Conservation (phyloP, 139 green algal species). For the Micractinium conductrix region DNA sequence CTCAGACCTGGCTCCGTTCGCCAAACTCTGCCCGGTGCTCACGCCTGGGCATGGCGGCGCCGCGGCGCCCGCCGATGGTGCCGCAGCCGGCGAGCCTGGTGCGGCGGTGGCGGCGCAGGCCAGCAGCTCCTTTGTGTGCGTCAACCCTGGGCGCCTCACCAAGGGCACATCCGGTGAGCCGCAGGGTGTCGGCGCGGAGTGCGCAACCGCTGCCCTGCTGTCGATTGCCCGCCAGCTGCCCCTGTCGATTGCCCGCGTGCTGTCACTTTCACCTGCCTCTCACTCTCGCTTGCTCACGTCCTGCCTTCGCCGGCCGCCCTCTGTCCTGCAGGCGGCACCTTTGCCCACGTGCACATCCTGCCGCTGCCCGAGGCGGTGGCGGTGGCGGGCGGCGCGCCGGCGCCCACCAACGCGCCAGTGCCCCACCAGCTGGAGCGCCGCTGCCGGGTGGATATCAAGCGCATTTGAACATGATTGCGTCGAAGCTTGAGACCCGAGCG, state of each 20-base stretch:
- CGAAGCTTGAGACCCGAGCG: too few relatives aligned
- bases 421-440: conserved; percentile 43
- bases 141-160: conserved; percentile 85
- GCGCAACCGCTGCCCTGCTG: too few relatives aligned
- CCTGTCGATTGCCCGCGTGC: too few relatives aligned
- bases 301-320: not conserved
- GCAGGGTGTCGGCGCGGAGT: too few relatives aligned
- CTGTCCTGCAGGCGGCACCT: conserved; percentile 69
- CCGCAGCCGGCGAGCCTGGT: not conserved
- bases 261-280: not conserved
- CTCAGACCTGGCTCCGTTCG: conserved; percentile 92
- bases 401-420: conserved; percentile 36
- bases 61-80: not conserved
- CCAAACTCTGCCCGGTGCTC: conserved; percentile 69
- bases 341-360: conserved; percentile 65
- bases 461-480: conserved; percentile 49
- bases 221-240: not conserved
- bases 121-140: conserved; percentile 46
- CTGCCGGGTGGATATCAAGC: conserved; percentile 53
- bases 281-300: not conserved
- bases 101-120: not conserved
- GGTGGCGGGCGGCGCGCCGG: not conserved
- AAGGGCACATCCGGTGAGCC: conserved; percentile 59
- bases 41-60: too few relatives aligned
- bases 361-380: conserved; percentile 31